phyloP scores from a whole-genome alignment of 169 alveolate genomes.

The Plasmodium vivax region DNA sequence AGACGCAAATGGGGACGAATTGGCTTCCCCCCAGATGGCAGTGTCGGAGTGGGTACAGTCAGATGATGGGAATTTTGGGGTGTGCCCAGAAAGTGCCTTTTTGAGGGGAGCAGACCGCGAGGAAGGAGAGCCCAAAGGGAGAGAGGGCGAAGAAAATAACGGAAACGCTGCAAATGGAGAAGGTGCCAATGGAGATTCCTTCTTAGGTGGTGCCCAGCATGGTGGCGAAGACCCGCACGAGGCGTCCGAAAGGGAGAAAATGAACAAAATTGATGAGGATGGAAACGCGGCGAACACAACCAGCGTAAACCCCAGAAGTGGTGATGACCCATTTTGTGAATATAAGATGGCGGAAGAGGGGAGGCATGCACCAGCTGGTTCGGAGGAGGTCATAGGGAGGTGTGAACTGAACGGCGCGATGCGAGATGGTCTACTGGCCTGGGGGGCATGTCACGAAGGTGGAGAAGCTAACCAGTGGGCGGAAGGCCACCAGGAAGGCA shows the following conservation, averaged over 20 bases:
- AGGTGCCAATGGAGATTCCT: not conserved
- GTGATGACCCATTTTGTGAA: not conserved
- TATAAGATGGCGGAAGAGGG: not conserved
- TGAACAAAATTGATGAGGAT: not conserved
- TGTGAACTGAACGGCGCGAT: not conserved
- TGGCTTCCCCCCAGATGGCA: not conserved
- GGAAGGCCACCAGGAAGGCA: not conserved
- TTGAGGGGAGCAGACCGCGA: not conserved
- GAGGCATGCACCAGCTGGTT: not conserved
- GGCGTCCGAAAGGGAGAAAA: not conserved
- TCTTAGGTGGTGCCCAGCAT: not conserved
- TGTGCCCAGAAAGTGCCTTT: not conserved
- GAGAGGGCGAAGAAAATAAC: not conserved
- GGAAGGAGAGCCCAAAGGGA: not conserved
- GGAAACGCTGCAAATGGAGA: not conserved
- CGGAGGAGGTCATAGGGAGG: not conserved
- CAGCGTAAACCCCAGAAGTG: not conserved
- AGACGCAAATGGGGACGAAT: not conserved
- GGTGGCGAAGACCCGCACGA: not conserved
- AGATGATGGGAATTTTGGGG: not conserved
- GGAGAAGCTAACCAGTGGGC: not conserved
- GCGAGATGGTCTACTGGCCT: not conserved
- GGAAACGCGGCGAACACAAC: not conserved
- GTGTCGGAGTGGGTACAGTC: not conserved
- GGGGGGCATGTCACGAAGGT: not conserved